phyloP scores from a whole-genome alignment of 1,284 basidiomycete species.

The Leccinum laetum region DNA sequence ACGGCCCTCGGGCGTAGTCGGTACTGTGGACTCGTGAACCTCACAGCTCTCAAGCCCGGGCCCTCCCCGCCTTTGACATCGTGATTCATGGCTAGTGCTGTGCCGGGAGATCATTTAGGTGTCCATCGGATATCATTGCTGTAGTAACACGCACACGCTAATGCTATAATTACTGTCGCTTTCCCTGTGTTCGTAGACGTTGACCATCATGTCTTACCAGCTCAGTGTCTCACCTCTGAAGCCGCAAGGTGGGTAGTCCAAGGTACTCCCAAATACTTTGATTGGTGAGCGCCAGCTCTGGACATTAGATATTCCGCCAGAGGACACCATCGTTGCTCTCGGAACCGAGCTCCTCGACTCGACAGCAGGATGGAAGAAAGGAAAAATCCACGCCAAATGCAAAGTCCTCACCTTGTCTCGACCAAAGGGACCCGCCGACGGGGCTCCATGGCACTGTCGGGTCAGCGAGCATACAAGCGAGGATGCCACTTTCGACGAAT shows the following conservation, averaged over 20 bases:
- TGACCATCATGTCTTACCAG: constrained; percentile 18
- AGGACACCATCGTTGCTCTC: constrained; percentile 54
- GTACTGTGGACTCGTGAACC: constrained; percentile 71
- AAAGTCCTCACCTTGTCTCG: constrained; percentile 55
- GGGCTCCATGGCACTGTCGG: constrained; percentile 65
- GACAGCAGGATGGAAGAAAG: constrained; percentile 60
- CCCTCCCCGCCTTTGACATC: not conserved
- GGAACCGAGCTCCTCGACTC: constrained; percentile 56
- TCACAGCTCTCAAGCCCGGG: constrained; percentile 29
- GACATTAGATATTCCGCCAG: constrained; percentile 54
- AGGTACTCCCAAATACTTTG: not conserved
- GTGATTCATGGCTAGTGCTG: constrained; percentile 6
- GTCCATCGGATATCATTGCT: constrained; percentile 8
- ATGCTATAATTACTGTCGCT: constrained; percentile 16
- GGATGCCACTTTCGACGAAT: constrained; percentile 67
- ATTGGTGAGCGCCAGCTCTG: not conserved
- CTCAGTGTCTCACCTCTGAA: constrained; percentile 47
- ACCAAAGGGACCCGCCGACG: constrained; percentile 51
- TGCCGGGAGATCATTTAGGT: not conserved
- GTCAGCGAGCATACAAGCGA: constrained; percentile 62
- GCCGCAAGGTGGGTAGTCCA: constrained; percentile 39
- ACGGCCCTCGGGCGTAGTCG: constrained; percentile 70
- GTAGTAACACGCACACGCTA: constrained; percentile 19
- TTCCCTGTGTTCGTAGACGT: constrained; percentile 5
- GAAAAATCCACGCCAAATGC: constrained; percentile 56